Percentiles rank a stretch among this genome's conserved stretches.
phyloP scores from a whole-genome alignment of 768 basidiomycete genomes.

The Macrolepiota fuliginosa region DNA sequence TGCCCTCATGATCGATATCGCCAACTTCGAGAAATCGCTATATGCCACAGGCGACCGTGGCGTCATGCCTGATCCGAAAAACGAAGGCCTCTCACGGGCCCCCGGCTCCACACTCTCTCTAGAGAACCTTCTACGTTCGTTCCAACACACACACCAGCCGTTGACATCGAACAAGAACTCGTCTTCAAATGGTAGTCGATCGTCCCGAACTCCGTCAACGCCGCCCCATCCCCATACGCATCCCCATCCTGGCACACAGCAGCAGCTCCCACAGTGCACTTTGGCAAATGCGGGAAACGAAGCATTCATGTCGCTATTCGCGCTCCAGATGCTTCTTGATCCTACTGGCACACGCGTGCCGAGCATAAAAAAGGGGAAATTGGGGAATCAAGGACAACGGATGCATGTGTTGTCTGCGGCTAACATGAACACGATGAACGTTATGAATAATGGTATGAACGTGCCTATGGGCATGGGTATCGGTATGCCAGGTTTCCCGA shows the following conservation, averaged over 20 bases:
- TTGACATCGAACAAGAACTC: neutral
- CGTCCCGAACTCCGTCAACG: neutral
- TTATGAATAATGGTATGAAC: conserved; percentile 13
- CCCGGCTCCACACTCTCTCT: conserved; percentile 60
- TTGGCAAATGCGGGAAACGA: conserved; percentile 82
- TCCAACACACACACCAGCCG: conserved; percentile 7
- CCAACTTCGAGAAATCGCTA: conserved; percentile 60
- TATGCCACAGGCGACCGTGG: conserved; percentile 57
- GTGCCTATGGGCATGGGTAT: conserved; percentile 13
- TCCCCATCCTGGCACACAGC: too few relatives aligned
- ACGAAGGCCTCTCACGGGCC: conserved; percentile 44
- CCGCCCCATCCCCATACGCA: conserved; percentile 13
- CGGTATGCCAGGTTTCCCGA: neutral
- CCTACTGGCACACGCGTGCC: conserved; percentile 42
- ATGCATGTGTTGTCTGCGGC: conserved; percentile 1
- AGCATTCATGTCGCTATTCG: conserved; percentile 66
- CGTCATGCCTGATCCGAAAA: conserved; percentile 58
- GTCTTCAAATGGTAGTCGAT: conserved; percentile 14
- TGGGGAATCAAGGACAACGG: conserved; percentile 8
- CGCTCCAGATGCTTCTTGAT: conserved; percentile 67
- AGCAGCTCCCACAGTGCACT: conserved; percentile 34
- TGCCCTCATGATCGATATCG: conserved; percentile 63
- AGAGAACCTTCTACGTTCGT: conserved; percentile 56
- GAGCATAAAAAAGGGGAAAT: conserved; percentile 26
- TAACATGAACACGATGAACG: conserved; percentile 10